Conservation (phyloP, 2,329 filamentous ascomycete genomes). For the Claviceps sorghi region DNA sequence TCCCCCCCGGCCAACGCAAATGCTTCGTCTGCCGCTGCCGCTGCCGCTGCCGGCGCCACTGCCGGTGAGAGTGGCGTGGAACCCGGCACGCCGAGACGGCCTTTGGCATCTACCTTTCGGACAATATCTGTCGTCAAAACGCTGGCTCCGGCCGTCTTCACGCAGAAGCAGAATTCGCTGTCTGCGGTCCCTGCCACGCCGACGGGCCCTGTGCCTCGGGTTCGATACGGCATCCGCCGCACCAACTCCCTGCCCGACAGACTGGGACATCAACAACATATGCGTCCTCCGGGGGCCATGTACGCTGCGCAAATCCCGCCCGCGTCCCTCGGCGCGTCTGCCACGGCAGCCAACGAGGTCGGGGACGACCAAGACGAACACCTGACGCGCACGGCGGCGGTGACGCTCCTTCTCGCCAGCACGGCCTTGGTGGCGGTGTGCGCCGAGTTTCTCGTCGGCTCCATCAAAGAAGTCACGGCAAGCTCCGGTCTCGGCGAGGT, state of each 20-base stretch:
- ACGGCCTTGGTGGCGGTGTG: slow-evolving; percentile 54
- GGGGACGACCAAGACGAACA: slow-evolving; percentile 26
- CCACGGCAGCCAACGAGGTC: slow-evolving; percentile 14
- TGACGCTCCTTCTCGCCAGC: slow-evolving; percentile 47
- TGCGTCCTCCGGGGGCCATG: slow-evolving; percentile 35
- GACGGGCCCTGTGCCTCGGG: slow-evolving; percentile 36
- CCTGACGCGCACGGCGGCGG: slow-evolving; percentile 39
- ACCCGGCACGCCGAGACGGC: slow-evolving; percentile 16
- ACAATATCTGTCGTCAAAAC: slow-evolving; percentile 47
- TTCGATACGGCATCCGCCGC: slow-evolving; percentile 52
- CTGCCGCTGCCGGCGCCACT: slow-evolving; percentile 14
- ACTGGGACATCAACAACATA: slow-evolving; percentile 31
- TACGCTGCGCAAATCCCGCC: slow-evolving; percentile 32
- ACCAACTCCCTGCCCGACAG: slow-evolving; percentile 62
- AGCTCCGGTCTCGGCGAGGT: slow-evolving; percentile 44
- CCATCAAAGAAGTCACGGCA: slow-evolving; percentile 48
- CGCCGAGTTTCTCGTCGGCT: slow-evolving; percentile 55
- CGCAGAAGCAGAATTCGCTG: slow-evolving; percentile 23
- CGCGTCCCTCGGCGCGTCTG: slow-evolving; percentile 18
- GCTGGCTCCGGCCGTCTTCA: slow-evolving; percentile 58
- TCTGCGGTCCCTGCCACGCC: slow-evolving; percentile 14
- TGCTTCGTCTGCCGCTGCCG: slow-evolving; percentile 9
- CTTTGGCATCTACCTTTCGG: slow-evolving; percentile 40
- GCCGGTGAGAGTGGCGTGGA: slow-evolving; percentile 15
- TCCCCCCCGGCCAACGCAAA: slow-evolving; percentile 8